phyloP scores from a whole-genome alignment of 805 yeast species.

The Yamadazyma paraphyllophila region DNA sequence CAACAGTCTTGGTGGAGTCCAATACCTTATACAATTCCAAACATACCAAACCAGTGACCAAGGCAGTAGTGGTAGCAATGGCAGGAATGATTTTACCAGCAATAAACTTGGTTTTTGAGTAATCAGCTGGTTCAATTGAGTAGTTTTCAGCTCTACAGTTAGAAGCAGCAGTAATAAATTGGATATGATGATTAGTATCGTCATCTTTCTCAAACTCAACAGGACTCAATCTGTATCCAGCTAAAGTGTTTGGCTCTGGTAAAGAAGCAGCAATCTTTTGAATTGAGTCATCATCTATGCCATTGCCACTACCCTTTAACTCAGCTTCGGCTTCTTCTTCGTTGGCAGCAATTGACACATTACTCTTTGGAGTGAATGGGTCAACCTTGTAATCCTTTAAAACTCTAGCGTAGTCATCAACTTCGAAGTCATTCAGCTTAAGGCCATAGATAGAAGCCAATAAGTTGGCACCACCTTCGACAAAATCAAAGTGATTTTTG shows the following conservation, averaged over 20 bases:
- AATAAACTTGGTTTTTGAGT: constrained; percentile 87
- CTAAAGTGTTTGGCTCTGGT: constrained; percentile 85
- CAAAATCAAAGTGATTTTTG: constrained; percentile 75
- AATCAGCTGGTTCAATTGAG: constrained; percentile 83
- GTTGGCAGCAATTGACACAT: constrained; percentile 76
- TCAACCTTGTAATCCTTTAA: constrained; percentile 42
- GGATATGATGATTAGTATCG: constrained; percentile 94
- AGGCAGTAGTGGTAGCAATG: constrained; percentile 97
- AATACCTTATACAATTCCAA: constrained; percentile 88
- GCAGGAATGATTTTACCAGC: constrained; percentile 99
- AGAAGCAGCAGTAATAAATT: constrained; percentile 93
- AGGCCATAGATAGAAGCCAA: constrained; percentile 89
- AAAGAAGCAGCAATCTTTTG: constrained; percentile 68
- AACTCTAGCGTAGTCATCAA: constrained; percentile 53
- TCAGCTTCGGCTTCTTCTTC: constrained; percentile 90
- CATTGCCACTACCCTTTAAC: constrained; percentile 40
- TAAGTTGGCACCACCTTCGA: constrained; percentile 86
- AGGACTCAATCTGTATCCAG: constrained; percentile 83
- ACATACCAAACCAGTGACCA: constrained; percentile 93
- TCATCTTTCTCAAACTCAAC: constrained; percentile 98
- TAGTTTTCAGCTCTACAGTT: constrained; percentile 94
- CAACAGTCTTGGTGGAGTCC: constrained; percentile 74
- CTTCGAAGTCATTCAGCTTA: constrained; percentile 61
- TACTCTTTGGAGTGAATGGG: constrained; percentile 73
- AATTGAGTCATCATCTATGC: constrained; percentile 60